These are phyloP conservation scores for Boletellus ananiceps DNA, from an alignment of 768 basidiomycete species.

Conservation along the genomic window DNA sequence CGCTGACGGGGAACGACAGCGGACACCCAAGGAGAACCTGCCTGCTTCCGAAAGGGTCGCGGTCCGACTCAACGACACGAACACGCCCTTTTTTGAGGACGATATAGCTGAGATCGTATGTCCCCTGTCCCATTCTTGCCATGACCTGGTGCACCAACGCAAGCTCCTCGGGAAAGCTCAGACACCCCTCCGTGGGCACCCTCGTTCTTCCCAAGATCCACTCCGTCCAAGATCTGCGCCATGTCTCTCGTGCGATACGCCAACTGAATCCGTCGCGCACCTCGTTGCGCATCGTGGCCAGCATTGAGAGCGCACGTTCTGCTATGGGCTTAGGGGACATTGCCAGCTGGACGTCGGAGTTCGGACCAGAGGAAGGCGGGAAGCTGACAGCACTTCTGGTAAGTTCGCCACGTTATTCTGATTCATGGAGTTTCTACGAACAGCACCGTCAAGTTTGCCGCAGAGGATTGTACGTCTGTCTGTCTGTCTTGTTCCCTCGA, in stretches of 20 bases:
- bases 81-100: conserved; percentile 58
- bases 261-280: conserved; percentile 23
- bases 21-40: conserved; percentile 29
- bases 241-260: conserved; percentile 44
- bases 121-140: conserved; percentile 3
- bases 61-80: conserved; percentile 65
- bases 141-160: not conserved
- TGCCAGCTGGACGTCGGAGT: conserved; percentile 58
- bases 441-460: conserved; percentile 64
- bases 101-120: conserved; percentile 61
- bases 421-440: not conserved
- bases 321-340: conserved; percentile 67
- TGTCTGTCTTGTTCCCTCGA: not conserved
- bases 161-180: conserved; percentile 35
- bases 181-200: conserved; percentile 46
- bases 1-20: conserved; percentile 22
- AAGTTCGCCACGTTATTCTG: not conserved
- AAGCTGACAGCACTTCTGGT: conserved; percentile 59
- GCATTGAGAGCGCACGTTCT: conserved; percentile 79
- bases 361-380: conserved; percentile 45
- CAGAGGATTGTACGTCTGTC: conserved; percentile 75
- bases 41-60: conserved; percentile 53
- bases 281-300: conserved; percentile 65
- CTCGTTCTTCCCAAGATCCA: conserved; percentile 87
- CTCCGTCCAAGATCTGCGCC: conserved; percentile 58